These are phyloP conservation scores for Besnoitia besnoiti DNA, from an alignment of 169 alveolate genomes.

Conservation along the genomic window DNA sequence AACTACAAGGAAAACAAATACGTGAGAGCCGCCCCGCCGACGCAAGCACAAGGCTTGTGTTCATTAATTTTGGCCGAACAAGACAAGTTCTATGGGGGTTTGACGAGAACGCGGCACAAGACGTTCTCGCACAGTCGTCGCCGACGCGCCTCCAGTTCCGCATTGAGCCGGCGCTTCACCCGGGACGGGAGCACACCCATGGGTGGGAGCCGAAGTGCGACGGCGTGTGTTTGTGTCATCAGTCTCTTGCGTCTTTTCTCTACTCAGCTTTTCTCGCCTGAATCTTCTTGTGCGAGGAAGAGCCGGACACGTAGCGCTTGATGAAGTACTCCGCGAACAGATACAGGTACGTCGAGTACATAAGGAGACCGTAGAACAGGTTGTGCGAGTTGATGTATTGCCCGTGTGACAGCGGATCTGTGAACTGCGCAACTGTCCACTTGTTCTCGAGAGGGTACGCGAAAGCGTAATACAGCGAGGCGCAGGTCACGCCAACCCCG, in stretches of 20 bases:
- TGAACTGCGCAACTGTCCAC: slow-evolving; percentile 21
- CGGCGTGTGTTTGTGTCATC: background rate
- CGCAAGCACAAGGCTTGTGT: no score
- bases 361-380: slow-evolving; percentile 41
- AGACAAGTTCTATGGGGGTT: no score
- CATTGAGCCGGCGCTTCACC: background rate
- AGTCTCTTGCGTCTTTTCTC: background rate
- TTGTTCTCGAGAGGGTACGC: background rate
- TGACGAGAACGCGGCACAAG: no score
- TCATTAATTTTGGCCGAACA: no score
- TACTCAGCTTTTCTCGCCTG: background rate
- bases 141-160: background rate
- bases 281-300: background rate
- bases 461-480: slow-evolving; percentile 43
- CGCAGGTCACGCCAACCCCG: slow-evolving; percentile 70
- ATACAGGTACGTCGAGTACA: slow-evolving; percentile 70
- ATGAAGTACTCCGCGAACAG: slow-evolving; percentile 66
- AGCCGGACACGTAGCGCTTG: slow-evolving; percentile 21
- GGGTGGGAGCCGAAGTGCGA: background rate
- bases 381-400: slow-evolving; percentile 15
- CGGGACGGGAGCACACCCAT: background rate
- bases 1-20: no score
- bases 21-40: no score
- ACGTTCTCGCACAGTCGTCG: no score
- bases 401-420: background rate